Conservation (phyloP, 805 yeast species). For the Sungouiozyma ichnusensis region DNA sequence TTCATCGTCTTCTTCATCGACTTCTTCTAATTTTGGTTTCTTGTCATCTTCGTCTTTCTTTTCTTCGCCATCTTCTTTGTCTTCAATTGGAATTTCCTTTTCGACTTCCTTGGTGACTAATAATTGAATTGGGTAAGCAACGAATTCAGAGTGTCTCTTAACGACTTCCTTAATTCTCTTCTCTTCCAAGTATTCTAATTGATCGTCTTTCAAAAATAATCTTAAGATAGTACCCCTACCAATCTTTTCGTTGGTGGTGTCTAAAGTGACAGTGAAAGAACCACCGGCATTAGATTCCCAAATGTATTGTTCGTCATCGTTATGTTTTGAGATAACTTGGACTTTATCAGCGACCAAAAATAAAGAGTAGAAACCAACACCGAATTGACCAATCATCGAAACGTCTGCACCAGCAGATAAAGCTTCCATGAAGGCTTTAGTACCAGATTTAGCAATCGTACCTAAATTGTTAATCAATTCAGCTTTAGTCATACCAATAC, state of each 20-base stretch:
- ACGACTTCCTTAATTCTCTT: constrained; percentile 99
- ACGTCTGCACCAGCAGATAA: constrained; percentile 99
- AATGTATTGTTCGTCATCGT: constrained; percentile 97
- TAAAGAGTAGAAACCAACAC: constrained; percentile 99
- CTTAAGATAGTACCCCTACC: constrained; percentile 94
- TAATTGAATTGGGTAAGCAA: constrained; percentile 96
- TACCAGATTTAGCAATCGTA: constrained; percentile 99
- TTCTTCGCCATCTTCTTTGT: constrained; percentile 31
- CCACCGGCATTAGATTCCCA: constrained; percentile 99
- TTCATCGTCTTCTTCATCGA: constrained; percentile 60
- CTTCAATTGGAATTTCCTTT: constrained; percentile 88
- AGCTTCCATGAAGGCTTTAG: constrained; percentile 99
- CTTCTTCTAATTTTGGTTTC: constrained; percentile 69
- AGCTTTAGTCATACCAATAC: constrained; percentile 99
- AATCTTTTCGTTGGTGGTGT: constrained; percentile 73
- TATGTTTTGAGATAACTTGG: constrained; percentile 95
- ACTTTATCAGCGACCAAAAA: constrained; percentile 98
- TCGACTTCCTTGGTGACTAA: constrained; percentile 98
- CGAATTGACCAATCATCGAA: constrained; percentile 99
- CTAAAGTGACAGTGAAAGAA: constrained; percentile 91
- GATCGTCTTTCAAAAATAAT: constrained; percentile 96
- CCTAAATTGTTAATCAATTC: constrained; percentile 98
- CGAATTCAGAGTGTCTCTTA: constrained; percentile 98
- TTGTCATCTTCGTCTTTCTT: constrained; percentile 49
- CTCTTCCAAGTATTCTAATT: constrained; percentile 97